phyloP scores from a whole-genome alignment of 192 early-diverging fungal species.

The Mycoemilia scoparia region DNA sequence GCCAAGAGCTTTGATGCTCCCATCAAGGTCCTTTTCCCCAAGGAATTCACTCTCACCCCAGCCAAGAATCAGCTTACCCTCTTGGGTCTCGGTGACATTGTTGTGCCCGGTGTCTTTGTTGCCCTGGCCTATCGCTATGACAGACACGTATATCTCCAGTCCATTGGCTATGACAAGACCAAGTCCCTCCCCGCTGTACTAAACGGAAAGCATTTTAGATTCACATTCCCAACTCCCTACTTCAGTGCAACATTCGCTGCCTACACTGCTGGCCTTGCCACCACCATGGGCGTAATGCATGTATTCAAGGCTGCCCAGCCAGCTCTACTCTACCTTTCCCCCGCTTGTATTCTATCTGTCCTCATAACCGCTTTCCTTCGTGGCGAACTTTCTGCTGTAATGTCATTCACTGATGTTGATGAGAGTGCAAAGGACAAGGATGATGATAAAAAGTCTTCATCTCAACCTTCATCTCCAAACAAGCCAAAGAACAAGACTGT shows the following conservation, averaged over 20 bases:
- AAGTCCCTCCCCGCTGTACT: constrained; percentile 23
- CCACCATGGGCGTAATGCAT: constrained; percentile 88
- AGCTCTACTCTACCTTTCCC: constrained; percentile 88
- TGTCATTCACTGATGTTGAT: constrained; percentile 51
- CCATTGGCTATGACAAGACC: constrained; percentile 30
- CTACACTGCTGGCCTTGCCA: constrained; percentile 68
- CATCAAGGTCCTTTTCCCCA: constrained; percentile 86
- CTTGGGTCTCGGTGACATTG: constrained; percentile 94
- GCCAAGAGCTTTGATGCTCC: constrained; percentile 93
- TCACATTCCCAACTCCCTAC: constrained; percentile 67
- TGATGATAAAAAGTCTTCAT: constrained; percentile 17
- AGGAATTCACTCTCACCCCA: constrained; percentile 28
- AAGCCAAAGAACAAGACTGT: constrained; percentile 12
- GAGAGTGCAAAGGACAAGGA: constrained; percentile 27
- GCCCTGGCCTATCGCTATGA: constrained; percentile 83
- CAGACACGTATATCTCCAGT: constrained; percentile 48
- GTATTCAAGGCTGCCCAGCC: constrained; percentile 91
- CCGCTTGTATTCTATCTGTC: constrained; percentile 82
- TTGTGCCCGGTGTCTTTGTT: constrained; percentile 88
- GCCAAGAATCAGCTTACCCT: constrained; percentile 39
- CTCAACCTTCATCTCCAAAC: constrained; percentile 8
- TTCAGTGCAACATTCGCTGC: constrained; percentile 64
- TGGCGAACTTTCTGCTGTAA: constrained; percentile 47
- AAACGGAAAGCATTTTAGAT: constrained; percentile 10
- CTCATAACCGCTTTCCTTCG: constrained; percentile 41